Conservation (phyloP, 768 basidiomycete genomes). For the Agrocybe praecox region DNA sequence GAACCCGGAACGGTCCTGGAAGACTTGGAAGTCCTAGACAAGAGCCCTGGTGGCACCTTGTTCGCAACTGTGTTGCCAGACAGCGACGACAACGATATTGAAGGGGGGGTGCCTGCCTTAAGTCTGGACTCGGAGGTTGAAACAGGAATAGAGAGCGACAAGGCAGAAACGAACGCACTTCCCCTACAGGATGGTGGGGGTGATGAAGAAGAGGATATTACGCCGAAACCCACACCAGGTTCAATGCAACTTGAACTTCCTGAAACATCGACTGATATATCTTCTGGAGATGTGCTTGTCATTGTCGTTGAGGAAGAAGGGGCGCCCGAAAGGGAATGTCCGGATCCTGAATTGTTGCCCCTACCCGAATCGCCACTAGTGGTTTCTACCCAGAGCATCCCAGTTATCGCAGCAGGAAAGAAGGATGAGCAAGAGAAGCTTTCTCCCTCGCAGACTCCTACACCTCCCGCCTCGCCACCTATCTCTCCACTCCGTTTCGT, state of each 20-base stretch:
- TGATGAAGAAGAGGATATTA: background rate
- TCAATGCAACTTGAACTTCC: background rate
- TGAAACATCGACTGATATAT: background rate
- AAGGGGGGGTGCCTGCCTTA: background rate
- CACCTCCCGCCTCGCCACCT: constrained; percentile 47
- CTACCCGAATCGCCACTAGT: constrained; percentile 26
- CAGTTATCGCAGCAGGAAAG: background rate
- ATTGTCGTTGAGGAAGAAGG: background rate
- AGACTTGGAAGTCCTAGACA: constrained; percentile 12
- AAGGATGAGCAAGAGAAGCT: constrained; percentile 1
- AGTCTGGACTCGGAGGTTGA: background rate
- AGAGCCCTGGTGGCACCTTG: constrained; percentile 13
- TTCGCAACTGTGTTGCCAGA: constrained; percentile 12
- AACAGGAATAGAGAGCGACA: background rate
- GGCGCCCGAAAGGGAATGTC: constrained; percentile 15
- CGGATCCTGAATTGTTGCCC: constrained; percentile 47
- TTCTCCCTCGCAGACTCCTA: constrained; percentile 36
- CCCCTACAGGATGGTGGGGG: background rate
- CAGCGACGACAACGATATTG: constrained; percentile 6
- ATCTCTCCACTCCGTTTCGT: constrained; percentile 5
- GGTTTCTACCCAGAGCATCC: background rate
- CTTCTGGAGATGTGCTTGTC: background rate
- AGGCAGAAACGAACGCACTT: background rate
- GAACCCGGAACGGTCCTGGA: background rate
- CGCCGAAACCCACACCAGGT: constrained; percentile 1